Base-by-base conservation (phyloP, 352 stramenopile genomes). In the Thraustochytrium sp. region DNA sequence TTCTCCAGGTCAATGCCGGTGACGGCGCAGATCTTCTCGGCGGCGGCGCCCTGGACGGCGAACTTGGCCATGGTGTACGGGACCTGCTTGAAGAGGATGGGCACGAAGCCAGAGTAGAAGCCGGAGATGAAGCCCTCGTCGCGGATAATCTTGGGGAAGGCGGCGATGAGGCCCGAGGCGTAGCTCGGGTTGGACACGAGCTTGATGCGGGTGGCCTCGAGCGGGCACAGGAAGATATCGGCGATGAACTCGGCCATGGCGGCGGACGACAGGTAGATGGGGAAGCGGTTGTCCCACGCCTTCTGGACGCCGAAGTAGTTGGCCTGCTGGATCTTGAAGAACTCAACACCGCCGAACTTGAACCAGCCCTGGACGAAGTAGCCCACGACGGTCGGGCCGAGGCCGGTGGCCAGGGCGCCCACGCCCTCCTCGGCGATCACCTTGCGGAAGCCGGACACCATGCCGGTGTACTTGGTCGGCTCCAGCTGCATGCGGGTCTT, bases 61-160 rank as follows among this genome's bases (percentile, higher is more conserved):
- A 99, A 99, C 91, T 99, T 99, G 76, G 96, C 95, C 95, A 99
- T 99, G 80, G 97, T 99, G 94, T 99, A 99, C 82, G 97, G 97
- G 87, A 97, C 96, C 89, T 96, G 94, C 51, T 94, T 92, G 76
- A 86, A 90, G 87, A 89, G 90, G 49, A 90, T 86, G 18, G 94
- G 94, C 62, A 95, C 90, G 1, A 97, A 88, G 77, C 92, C 96
- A 76, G 91, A 92, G 88, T 96, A 97, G 88, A 96, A 97, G 59
- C 93, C 85, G 26, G 89, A 93, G 85, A 80, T 38, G 49, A 95
- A 91, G 42, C 89, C 94, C 36, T 92, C 68, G 34, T 82, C 63
- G 54, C 90, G 90, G 73, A 91, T 91, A 91, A 97, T 96, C 82
- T 92, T 89, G 40, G 90, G 89, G 38, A 97, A 86, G 76, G 93